Evolutionary conservation across 208 protist genomes (phyloP).

Genomic region (Zelonia costaricensis): DNA sequence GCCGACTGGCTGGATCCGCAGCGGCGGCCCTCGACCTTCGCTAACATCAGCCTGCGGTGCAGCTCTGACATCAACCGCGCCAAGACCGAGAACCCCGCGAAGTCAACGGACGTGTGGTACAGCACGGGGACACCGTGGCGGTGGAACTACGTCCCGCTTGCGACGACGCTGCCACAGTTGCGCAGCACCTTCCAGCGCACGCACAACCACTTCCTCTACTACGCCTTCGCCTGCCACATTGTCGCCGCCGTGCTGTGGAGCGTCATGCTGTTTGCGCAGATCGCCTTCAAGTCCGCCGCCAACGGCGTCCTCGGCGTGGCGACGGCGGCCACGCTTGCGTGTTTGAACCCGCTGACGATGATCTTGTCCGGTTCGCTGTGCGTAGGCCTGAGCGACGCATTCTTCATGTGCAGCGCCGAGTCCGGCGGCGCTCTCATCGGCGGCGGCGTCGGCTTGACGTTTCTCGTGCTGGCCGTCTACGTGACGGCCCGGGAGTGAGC

Average conservation of each 20-base stretch:
- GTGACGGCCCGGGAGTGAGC: slow-evolving; percentile 44
- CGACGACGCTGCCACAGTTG: slow-evolving; percentile 25
- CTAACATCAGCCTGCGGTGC: slow-evolving; percentile 50
- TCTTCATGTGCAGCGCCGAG: slow-evolving; percentile 66
- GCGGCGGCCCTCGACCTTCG: slow-evolving; percentile 25
- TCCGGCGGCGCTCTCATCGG: slow-evolving; percentile 77
- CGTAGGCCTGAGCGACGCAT: slow-evolving; percentile 45
- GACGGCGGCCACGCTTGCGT: slow-evolving; percentile 50
- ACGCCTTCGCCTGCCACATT: slow-evolving; percentile 60
- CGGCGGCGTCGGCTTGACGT: slow-evolving; percentile 55
- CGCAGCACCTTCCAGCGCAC: slow-evolving; percentile 31
- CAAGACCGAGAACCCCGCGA: slow-evolving; percentile 47
- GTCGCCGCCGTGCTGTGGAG: slow-evolving; percentile 47
- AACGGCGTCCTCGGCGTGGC: slow-evolving; percentile 63
- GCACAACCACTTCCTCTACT: slow-evolving; percentile 69
- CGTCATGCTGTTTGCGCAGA: slow-evolving; percentile 64
- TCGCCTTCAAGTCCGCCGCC: slow-evolving; percentile 47
- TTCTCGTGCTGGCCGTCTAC: slow-evolving; percentile 58
- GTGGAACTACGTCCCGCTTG: slow-evolving; percentile 63
- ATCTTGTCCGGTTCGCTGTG: slow-evolving; percentile 69
- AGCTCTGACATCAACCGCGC: slow-evolving; percentile 63
- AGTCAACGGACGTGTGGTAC: slow-evolving; percentile 71
- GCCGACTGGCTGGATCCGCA: slow-evolving; percentile 37
- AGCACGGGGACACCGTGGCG: slow-evolving; percentile 42
- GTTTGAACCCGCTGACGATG: slow-evolving; percentile 77